Evolutionary conservation across 2,329 filamentous ascomycete species (phyloP), one percentile per base, ranked within the genome.

Genomic region (Fusarium mangiferae): DNA sequence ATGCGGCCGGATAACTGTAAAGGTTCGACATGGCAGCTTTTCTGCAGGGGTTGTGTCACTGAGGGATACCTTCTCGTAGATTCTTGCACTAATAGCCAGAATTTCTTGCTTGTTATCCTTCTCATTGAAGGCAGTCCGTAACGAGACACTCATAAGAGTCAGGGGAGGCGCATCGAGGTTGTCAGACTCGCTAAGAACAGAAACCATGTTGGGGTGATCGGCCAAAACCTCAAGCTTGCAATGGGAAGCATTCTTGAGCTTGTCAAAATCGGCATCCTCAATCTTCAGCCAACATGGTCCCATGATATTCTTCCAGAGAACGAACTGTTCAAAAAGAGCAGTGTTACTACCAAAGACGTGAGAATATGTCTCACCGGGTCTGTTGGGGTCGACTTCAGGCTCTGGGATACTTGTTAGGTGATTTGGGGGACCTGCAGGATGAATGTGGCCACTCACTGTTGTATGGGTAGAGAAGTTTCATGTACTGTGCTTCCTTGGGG

Each of bases 281-380:
- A 99, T 96, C 80, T 92, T 95, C 51, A 99, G 89, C 96, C 96
- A 99, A 82, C 96, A 98, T 36, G 96, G 96, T 4, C 96, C 96
- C 96, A 98, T 99, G 77, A 99, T 94, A 80, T 98, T 97, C 85
- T 98, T 98, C 93, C 95, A 98, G 10, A 99, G 88, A 26, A 99
- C 96, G 80, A 99, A 99, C 78, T 99, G 96, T 83, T 99, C 96
- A 77, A 99, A 99, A 1, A 99, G 87, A 3, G 94, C 91, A 1
- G 96, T 99, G 81, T 96, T 98, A 64, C 93, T 93, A 35, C 97
- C 96, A 76, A 99, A 99, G 30, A 98, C 92, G 74, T 94, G 94
- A 4, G 96, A 98, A 80, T 96, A 99, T 0, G 96, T 98, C 81
- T 97, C 91, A 35, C 96, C 96, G 45, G 87, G 90, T 70, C 93